These are phyloP conservation scores for Fonsecaea pedrosoi DNA, from an alignment of 2,329 filamentous ascomycete species.

Conservation along the genomic window DNA sequence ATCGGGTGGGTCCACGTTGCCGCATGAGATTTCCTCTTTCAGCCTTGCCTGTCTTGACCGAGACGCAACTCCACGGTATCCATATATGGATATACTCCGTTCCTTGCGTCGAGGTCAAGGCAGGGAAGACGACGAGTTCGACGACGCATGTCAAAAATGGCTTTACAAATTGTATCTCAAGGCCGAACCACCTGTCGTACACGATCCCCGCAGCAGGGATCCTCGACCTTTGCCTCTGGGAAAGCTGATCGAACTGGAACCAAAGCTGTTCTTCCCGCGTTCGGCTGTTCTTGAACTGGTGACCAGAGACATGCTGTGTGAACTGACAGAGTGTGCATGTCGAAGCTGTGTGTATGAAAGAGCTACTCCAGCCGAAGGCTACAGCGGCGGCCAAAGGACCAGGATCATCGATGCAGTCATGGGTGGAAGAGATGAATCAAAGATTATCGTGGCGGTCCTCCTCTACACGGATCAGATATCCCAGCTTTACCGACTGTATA, in stretches of 20 bases:
- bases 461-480: constrained; percentile 10
- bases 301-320: constrained; percentile 4
- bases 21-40: constrained; percentile 6
- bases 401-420: constrained; percentile 1
- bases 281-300: constrained; percentile 2
- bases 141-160: background rate
- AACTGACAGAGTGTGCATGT: constrained; percentile 10
- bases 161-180: constrained; percentile 10
- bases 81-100: constrained; percentile 10
- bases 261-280: constrained; percentile 7
- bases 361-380: background rate
- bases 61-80: constrained; percentile 1
- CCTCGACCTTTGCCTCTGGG: constrained; percentile 4
- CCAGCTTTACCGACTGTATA: constrained; percentile 1
- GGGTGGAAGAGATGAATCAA: background rate
- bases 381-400: constrained; percentile 5
- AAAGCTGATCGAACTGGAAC: constrained; percentile 5
- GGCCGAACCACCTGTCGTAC: constrained; percentile 9
- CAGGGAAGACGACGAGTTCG: constrained; percentile 3
- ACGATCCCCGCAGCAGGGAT: constrained; percentile 1
- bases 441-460: constrained; percentile 10
- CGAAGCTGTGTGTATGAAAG: constrained; percentile 1
- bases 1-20: constrained; percentile 2
- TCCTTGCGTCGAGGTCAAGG: constrained; percentile 8
- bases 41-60: constrained; percentile 14